Evolutionary conservation across 176 grass and related monocot species (phyloP).

Genomic region (Oryza meyeriana): DNA sequence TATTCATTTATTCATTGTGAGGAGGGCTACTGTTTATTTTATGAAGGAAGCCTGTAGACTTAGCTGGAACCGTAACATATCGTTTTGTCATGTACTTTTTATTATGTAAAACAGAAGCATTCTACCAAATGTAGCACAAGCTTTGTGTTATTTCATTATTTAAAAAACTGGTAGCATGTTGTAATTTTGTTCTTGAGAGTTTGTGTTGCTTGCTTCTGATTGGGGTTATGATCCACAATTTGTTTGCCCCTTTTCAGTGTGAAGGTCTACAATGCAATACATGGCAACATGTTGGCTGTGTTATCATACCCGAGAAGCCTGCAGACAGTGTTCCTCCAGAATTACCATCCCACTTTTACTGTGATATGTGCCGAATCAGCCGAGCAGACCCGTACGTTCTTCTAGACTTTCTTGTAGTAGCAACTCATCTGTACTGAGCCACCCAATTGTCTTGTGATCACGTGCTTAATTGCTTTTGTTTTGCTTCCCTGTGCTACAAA

Average conservation of each 20-base stretch:
- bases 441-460: neutral
- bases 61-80: no score
- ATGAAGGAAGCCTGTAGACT: no score
- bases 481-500: neutral
- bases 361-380: slow-evolving; percentile 78
- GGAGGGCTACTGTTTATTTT: no score
- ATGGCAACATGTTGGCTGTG: slow-evolving; percentile 73
- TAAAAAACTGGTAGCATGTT: neutral
- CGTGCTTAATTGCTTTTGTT: slow-evolving; percentile 11
- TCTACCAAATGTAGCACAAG: slow-evolving; percentile 18
- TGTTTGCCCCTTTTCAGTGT: slow-evolving; percentile 58
- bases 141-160: slow-evolving; percentile 6
- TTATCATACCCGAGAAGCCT: slow-evolving; percentile 72
- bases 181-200: slow-evolving; percentile 3
- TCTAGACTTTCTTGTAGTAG: slow-evolving; percentile 8
- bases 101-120: neutral
- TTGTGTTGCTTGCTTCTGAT: neutral
- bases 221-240: neutral
- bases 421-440: neutral
- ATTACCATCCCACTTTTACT: slow-evolving; percentile 64
- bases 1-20: no score
- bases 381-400: slow-evolving; percentile 84
- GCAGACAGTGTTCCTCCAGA: slow-evolving; percentile 42
- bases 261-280: slow-evolving; percentile 62
- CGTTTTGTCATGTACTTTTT: no score